phyloP scores from a whole-genome alignment of 164 flowering plant species.

The Akebia trifoliata region DNA sequence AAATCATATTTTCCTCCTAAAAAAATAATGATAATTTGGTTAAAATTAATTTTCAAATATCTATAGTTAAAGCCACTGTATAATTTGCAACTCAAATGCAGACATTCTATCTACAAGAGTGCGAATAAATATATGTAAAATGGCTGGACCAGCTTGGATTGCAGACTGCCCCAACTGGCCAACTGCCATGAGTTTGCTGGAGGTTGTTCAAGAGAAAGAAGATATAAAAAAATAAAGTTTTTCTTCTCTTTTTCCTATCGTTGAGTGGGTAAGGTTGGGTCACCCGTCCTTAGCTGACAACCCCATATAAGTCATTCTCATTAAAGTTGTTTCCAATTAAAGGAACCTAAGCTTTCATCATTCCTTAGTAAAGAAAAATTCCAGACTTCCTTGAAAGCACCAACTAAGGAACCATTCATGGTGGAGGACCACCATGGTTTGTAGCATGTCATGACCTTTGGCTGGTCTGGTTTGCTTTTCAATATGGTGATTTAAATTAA shows the following conservation, averaged over 20 bases:
- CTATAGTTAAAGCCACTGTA: not conserved
- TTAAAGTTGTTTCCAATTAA: slow-evolving; percentile 27
- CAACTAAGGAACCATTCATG: too few species aligned
- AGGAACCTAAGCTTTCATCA: slow-evolving; percentile 8
- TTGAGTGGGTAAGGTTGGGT: slow-evolving; percentile 11
- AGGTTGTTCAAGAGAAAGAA: slow-evolving; percentile 8
- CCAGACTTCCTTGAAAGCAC: too few species aligned
- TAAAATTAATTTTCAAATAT: too few species aligned
- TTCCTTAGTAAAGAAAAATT: not conserved
- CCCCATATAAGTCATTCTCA: slow-evolving; percentile 21
- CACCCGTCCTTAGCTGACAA: slow-evolving; percentile 19
- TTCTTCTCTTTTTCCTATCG: not conserved
- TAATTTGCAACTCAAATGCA: not conserved
- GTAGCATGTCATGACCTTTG: too few species aligned
- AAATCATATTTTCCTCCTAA: too few species aligned
- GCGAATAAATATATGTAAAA: not conserved
- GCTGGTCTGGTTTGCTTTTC: too few species aligned
- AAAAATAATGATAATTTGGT: too few species aligned
- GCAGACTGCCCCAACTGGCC: slow-evolving; percentile 8
- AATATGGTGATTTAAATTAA: too few species aligned
- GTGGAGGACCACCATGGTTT: too few species aligned
- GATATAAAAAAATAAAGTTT: slow-evolving; percentile 1
- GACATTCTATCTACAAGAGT: not conserved
- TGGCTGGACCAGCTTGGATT: slow-evolving; percentile 8
- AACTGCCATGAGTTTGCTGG: slow-evolving; percentile 14